These are phyloP conservation scores for Collariella sp. DNA, from an alignment of 495 filamentous ascomycete species.

Conservation along the genomic window DNA sequence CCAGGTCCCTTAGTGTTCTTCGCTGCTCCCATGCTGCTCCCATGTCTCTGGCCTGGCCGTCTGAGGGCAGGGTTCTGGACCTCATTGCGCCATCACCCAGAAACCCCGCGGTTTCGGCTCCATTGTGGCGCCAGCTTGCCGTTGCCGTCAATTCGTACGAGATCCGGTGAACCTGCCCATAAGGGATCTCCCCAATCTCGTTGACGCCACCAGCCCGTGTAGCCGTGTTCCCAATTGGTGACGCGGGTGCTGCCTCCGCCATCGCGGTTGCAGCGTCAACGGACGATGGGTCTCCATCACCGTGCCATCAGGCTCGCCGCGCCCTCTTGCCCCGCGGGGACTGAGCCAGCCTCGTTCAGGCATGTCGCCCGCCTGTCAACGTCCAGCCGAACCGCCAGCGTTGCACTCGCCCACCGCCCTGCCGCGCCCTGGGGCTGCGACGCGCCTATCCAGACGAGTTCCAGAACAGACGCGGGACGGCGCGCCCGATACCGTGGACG, in stretches of 20 bases:
- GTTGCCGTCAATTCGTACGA: neutral
- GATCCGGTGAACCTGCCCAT: neutral
- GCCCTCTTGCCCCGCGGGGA: neutral
- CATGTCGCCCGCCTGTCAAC: conserved; percentile 2
- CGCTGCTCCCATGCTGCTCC: neutral
- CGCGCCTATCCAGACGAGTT: neutral
- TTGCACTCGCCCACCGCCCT: conserved; percentile 11
- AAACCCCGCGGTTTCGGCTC: neutral
- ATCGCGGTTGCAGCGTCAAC: neutral
- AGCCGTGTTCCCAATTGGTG: neutral
- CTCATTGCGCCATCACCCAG: neutral
- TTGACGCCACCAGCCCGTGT: neutral
- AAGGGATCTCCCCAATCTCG: too few relatives aligned
- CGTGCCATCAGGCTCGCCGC: conserved; percentile 6
- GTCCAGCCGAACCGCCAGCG: conserved; percentile 7
- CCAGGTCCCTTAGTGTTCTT: neutral
- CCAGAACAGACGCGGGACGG: conserved; percentile 13
- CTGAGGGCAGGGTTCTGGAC: neutral
- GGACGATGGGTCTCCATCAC: neutral
- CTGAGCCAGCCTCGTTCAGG: conserved; percentile 4
- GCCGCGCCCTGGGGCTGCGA: neutral
- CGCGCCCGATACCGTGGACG: conserved; percentile 2
- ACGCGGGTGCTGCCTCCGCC: neutral
- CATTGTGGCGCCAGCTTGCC: neutral
- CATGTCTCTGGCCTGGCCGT: neutral